Percentiles rank a stretch among this genome's conserved stretches.
Conservation (phyloP, 306 rosid species). For the Trichosanthes cucumerina region DNA sequence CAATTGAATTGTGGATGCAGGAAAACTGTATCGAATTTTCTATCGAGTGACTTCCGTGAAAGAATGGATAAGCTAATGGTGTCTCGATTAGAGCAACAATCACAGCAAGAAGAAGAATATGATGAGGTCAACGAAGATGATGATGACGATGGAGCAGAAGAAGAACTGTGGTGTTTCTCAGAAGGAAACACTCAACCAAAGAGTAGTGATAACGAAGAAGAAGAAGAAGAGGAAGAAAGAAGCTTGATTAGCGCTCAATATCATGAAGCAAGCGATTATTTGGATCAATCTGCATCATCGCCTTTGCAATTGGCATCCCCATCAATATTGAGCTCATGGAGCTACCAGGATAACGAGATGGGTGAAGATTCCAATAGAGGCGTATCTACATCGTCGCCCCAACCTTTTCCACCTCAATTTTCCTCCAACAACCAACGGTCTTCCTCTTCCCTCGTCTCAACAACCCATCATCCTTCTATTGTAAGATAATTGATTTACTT, state of each 20-base stretch:
- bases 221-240: constrained; percentile 27
- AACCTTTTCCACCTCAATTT: constrained; percentile 27
- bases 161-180: constrained; percentile 19
- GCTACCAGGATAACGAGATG: constrained; percentile 50
- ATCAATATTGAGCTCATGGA: constrained; percentile 45
- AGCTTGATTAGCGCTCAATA: constrained; percentile 25
- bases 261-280: constrained; percentile 36
- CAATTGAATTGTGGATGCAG: constrained; percentile 27
- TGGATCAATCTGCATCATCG: constrained; percentile 41
- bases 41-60: constrained; percentile 54
- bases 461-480: neutral
- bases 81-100: constrained; percentile 41
- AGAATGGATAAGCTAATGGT: constrained; percentile 64
- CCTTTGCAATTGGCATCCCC: constrained; percentile 27
- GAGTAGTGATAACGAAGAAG: constrained; percentile 4
- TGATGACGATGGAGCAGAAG: constrained; percentile 12
- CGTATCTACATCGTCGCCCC: constrained; percentile 34
- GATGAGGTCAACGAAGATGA: constrained; percentile 14
- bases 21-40: constrained; percentile 67
- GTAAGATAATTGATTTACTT: too few species aligned
- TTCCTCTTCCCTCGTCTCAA: neutral
- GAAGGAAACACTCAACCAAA: constrained; percentile 6
- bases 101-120: constrained; percentile 22
- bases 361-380: constrained; percentile 42
- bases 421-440: neutral